phyloP scores from a whole-genome alignment of 2,329 filamentous ascomycete genomes.

The Aspergillus brunneoviolaceus region DNA sequence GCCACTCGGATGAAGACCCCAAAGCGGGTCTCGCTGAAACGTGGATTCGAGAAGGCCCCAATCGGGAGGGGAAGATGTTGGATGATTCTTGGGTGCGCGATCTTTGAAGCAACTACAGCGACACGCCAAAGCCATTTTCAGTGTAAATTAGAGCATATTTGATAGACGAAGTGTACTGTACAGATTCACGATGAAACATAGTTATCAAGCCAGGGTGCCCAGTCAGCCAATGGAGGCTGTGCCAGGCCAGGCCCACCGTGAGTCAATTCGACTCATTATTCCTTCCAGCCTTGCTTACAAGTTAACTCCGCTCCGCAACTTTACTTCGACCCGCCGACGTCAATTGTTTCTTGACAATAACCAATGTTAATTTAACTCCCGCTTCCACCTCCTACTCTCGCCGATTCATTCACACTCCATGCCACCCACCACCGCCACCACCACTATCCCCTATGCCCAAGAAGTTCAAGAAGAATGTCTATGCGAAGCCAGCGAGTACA shows the following conservation, averaged over 20 bases:
- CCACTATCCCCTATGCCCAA: conserved; percentile 45
- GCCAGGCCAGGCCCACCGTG: neutral
- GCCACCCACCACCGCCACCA: conserved; percentile 13
- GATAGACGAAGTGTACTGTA: conserved; percentile 15
- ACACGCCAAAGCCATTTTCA: neutral
- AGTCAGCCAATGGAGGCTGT: too few relatives aligned
- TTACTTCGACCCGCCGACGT: neutral
- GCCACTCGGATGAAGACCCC: conserved; percentile 77
- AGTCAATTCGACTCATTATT: neutral
- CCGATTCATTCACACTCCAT: conserved; percentile 5
- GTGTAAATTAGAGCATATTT: conserved; percentile 17
- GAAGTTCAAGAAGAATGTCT: conserved; percentile 43
- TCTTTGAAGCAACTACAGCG: conserved; percentile 36
- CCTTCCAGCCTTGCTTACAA: neutral
- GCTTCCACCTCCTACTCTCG: neutral
- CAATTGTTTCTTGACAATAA: neutral
- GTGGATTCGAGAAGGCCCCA: conserved; percentile 62
- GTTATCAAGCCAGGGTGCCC: too few relatives aligned
- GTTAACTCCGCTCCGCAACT: neutral
- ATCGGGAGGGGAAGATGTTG: conserved; percentile 57
- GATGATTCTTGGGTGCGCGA: conserved; percentile 63
- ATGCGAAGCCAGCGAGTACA: conserved; percentile 42
- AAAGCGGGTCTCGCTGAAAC: conserved; percentile 76
- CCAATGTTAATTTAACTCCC: neutral
- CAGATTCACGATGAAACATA: neutral